phyloP scores from a whole-genome alignment of 139 green algal genomes.

The Limnomonas spitsbergensis region DNA sequence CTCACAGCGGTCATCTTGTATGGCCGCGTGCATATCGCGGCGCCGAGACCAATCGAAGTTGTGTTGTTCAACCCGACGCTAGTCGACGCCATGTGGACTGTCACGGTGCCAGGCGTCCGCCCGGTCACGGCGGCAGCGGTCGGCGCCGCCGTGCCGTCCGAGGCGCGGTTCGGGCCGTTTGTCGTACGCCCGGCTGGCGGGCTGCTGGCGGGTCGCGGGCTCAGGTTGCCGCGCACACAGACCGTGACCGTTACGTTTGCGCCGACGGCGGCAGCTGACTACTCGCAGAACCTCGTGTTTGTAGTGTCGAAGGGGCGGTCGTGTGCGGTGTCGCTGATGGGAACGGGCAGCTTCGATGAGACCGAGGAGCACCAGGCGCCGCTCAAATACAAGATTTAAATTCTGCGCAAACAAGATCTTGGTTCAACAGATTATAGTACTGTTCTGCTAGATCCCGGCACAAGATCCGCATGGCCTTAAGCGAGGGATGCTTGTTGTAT shows the following conservation, averaged over 20 bases:
- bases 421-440: too few relatives aligned
- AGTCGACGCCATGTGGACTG: conserved; percentile 44
- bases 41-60: conserved; percentile 33
- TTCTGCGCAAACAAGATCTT: too few relatives aligned
- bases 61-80: conserved; percentile 41
- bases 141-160: neutral
- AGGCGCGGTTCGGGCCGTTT: conserved; percentile 39
- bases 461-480: too few relatives aligned
- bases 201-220: conserved; percentile 30
- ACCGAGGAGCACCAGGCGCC: conserved; percentile 38
- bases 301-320: conserved; percentile 23
- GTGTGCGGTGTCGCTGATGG: conserved; percentile 24
- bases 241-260: conserved; percentile 36
- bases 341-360: conserved; percentile 34
- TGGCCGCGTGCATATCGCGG: conserved; percentile 34
- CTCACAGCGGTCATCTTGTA: conserved; percentile 22
- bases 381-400: conserved; percentile 15
- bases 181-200: conserved; percentile 29
- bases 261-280: conserved; percentile 23
- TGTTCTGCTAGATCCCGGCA: too few relatives aligned
- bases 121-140: conserved; percentile 6
- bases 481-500: too few relatives aligned
- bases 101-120: conserved; percentile 16
- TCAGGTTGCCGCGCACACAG: conserved; percentile 30
- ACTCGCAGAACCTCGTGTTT: conserved; percentile 30